Base-by-base conservation (phyloP, 2,329 filamentous ascomycete genomes). In the Pseudocercospora cruenta region DNA sequence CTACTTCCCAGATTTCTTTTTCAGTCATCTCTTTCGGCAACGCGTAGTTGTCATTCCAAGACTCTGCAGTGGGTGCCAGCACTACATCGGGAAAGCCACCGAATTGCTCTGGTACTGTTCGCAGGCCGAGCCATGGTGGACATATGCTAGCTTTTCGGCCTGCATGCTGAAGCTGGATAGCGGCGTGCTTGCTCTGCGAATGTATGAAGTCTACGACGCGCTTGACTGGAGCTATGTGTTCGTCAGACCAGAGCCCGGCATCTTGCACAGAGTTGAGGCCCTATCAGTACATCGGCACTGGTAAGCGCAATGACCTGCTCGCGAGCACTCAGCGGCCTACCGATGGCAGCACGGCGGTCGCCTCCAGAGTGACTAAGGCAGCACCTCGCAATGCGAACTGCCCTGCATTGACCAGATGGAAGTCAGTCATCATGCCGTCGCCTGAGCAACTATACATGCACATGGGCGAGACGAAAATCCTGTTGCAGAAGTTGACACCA, bases 1-100 rank as follows among this genome's bases (percentile, higher is more conserved):
- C 36, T 22, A 57, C 49, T 60, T 19, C n/a, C 33, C 76, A 70
- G 72, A 86, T 85, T 19, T 83, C 83, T 0, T 80, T 77, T 21
- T 80, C 75, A 0, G 80, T 82, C 70, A 84, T 70, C 7, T 60
- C 65, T 19, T 47, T 47, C 39, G 65, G 65, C 14, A 60, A 51
- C 0, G 36, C 12, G 26, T 55, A 55, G 26, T 55, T 55, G 10
- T 55, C 51, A 19, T 55, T 55, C 51, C 51, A 55, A 10, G 51
- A 55, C 26, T 55, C 51, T 26, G 51, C 51, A 26, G 51, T 55
- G 2, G 51, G 51, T 19, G 51, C 51, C 9, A 55, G 26, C 22
- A 55, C 51, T n/a, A 24, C 24, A 26, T 31, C 8, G n/a, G 51
- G 51, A 16, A 55, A 55, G 51, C 51, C 51, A 4, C 51, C 51